Base-by-base conservation (phyloP, 768 basidiomycete species). In the Bullera alba region DNA sequence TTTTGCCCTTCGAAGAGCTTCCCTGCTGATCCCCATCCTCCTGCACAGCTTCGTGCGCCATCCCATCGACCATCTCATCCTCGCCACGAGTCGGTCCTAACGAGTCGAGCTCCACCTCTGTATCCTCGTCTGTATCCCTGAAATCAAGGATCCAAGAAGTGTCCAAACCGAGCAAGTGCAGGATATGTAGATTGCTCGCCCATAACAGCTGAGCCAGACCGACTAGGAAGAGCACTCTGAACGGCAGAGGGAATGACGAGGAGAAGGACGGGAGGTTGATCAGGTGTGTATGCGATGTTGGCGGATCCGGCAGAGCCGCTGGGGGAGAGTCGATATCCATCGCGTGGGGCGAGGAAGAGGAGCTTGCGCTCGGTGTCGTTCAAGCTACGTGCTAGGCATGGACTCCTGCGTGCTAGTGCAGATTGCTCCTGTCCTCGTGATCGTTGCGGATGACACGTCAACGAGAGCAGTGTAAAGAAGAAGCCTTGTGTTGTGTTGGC, bases 171-270 rank as follows among this genome's bases (percentile, higher is more conserved):
- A 84, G 75, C 10, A 77, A 58, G 56, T 83, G 77, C 39, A 97
- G 81, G 42, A 86, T 80, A 71, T 97, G 92, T 5, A 97, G 74
- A 72, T 97, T 99, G 28, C 84, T 82, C 0, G 90, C 90, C 91
- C 93, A 99, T 55, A 84, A 84, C 3, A 93, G 75, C 48, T 91
- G 80, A 10, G 88, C 91, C 28, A 87, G 60, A 17, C 86, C 85
- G 47, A 81, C 77, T 51, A 95, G 78, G 58, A 81, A 79, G 51
- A 95, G 79, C 22, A 89, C 87, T 55, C 95, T 86, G 70, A 90
- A 96, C 0, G 95, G 93, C 0, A 99, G 79, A 10, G 95, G 93
- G 67, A 93, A 76, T 16, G 68, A 58, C 5, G 69, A 55, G 3
- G 65, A 67, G 57, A 74, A 68, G 16, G 60, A 50, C 10, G 73